These are phyloP conservation scores for Lobosporangium transversale DNA, from an alignment of 192 early-diverging fungal genomes.

Conservation along the genomic window DNA sequence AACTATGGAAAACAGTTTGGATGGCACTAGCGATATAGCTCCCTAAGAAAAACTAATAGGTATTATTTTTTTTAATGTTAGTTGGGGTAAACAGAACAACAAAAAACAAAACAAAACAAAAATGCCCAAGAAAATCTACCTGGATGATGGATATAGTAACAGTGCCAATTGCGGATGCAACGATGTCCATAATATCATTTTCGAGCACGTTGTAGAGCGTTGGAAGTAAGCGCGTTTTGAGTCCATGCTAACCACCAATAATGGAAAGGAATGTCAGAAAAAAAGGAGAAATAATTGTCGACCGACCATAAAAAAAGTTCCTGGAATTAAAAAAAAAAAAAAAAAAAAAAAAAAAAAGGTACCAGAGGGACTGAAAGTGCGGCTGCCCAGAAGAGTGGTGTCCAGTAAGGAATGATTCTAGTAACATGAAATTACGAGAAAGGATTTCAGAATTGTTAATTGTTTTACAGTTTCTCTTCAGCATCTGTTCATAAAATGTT, in stretches of 20 bases:
- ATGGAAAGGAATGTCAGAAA: not conserved
- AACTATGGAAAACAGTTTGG: constrained; percentile 17
- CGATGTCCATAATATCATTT: constrained; percentile 30
- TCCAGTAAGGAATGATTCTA: constrained; percentile 47
- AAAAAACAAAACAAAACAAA: not conserved
- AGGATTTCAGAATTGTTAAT: too few species aligned
- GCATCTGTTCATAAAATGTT: too few species aligned
- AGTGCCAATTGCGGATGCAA: constrained; percentile 20
- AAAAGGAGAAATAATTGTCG: not conserved
- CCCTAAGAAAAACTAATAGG: constrained; percentile 37
- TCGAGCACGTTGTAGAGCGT: constrained; percentile 20
- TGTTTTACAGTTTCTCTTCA: too few species aligned
- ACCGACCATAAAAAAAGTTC: too few species aligned
- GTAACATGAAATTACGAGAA: not conserved
- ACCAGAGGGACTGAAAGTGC: constrained; percentile 43
- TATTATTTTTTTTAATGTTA: not conserved
- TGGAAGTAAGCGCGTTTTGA: constrained; percentile 26
- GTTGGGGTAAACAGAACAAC: not conserved
- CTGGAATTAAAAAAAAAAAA: too few species aligned
- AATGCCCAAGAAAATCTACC: constrained; percentile 3
- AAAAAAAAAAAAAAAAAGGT: too few species aligned
- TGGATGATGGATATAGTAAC: constrained; percentile 11
- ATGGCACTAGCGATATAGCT: constrained; percentile 21
- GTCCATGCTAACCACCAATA: constrained; percentile 25
- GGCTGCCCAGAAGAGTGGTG: constrained; percentile 46